Conservation (phyloP, 305 asterid species). For the Plantago lanceolata region DNA sequence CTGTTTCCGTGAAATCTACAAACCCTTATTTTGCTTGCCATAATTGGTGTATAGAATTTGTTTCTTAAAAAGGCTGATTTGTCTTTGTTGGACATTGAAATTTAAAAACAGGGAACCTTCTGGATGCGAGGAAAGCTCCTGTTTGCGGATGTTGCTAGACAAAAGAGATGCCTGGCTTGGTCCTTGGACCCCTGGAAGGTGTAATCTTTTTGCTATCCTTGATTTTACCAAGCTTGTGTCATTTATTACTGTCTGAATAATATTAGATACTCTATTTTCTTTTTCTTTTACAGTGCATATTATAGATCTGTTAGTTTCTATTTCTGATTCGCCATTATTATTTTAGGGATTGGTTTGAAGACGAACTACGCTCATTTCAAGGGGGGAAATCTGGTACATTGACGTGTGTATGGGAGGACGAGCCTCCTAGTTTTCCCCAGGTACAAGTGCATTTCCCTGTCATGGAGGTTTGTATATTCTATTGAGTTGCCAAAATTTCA, state of each 20-base stretch:
- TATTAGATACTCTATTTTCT: conserved; percentile 18
- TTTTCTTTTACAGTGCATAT: not conserved
- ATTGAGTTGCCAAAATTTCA: conserved; percentile 6
- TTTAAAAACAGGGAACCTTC: conserved; percentile 71
- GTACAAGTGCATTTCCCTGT: conserved; percentile 34
- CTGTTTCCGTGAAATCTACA: conserved; percentile 11
- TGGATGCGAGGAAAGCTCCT: conserved; percentile 86
- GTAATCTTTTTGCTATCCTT: conserved; percentile 21
- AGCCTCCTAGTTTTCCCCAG: conserved; percentile 97
- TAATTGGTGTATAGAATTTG: conserved; percentile 10
- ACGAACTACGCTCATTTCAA: conserved; percentile 94
- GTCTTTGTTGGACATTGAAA: conserved; percentile 23
- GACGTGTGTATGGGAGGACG: conserved; percentile 93
- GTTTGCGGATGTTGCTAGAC: conserved; percentile 83
- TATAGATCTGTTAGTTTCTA: conserved; percentile 9
- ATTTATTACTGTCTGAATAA: conserved; percentile 10
- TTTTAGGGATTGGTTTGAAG: conserved; percentile 91
- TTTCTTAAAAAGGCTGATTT: conserved; percentile 25
- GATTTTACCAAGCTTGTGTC: conserved; percentile 18
- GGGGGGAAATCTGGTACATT: conserved; percentile 93
- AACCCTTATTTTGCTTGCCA: conserved; percentile 14
- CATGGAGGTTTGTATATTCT: conserved; percentile 18
- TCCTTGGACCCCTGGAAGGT: conserved; percentile 99
- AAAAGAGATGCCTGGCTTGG: conserved; percentile 98
- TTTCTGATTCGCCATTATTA: conserved; percentile 24